phyloP scores from a whole-genome alignment of 352 stramenopile genomes.

The Phytophthora lateralis region DNA sequence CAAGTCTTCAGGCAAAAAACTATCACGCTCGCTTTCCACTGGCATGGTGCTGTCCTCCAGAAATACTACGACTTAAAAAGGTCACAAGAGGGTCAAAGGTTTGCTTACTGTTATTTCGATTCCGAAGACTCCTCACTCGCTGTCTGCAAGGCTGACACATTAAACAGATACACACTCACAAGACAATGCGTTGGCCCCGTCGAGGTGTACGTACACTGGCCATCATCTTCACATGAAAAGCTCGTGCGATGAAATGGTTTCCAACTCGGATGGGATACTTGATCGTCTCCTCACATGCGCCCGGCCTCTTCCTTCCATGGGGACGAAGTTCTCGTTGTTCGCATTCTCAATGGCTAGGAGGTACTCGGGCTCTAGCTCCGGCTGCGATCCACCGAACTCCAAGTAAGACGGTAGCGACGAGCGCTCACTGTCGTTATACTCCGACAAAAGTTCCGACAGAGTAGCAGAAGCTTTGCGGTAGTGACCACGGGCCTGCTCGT shows the following conservation, averaged over 20 bases:
- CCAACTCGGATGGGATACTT: constrained; percentile 32
- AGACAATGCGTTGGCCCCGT: background rate
- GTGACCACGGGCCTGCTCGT: constrained; percentile 19
- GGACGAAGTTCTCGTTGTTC: constrained; percentile 17
- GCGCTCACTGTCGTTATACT: constrained; percentile 48
- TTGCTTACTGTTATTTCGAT: constrained; percentile 26
- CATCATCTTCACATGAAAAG: constrained; percentile 30
- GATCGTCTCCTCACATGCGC: constrained; percentile 28
- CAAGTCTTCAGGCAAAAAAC: constrained; percentile 41
- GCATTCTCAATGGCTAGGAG: constrained; percentile 33
- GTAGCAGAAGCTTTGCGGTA: constrained; percentile 46
- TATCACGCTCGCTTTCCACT: constrained; percentile 3
- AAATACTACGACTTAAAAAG: constrained; percentile 19
- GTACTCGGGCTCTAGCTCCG: constrained; percentile 46
- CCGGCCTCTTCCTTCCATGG: constrained; percentile 32
- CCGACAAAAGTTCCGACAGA: constrained; percentile 65
- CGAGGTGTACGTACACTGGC: constrained; percentile 16
- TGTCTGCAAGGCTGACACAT: constrained; percentile 7
- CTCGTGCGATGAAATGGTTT: constrained; percentile 33
- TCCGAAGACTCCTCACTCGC: constrained; percentile 7
- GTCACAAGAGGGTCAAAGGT: constrained; percentile 1
- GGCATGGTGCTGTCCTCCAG: constrained; percentile 10
- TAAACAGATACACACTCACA: constrained; percentile 17
- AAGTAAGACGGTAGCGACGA: constrained; percentile 39
- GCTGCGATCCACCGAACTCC: constrained; percentile 31